Conservation (phyloP, 2,329 filamentous ascomycete genomes). For the Parafenestella ontariensis region DNA sequence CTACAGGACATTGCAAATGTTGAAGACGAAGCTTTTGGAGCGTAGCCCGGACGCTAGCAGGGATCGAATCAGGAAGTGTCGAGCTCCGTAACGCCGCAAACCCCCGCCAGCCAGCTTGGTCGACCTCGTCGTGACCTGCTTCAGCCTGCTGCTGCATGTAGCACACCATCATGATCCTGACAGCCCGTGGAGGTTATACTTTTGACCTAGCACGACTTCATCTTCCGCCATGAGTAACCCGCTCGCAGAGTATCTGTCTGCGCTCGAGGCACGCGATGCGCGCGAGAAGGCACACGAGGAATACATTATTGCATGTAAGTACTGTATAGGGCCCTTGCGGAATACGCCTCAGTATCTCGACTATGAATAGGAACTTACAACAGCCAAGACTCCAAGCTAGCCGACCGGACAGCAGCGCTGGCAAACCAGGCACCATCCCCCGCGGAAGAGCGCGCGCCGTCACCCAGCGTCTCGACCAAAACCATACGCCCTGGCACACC, state of each 20-base stretch:
- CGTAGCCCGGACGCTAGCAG: conserved; percentile 6
- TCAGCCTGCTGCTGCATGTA: conserved; percentile 23
- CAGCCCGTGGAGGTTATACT: conserved; percentile 1
- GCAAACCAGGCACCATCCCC: conserved; percentile 33
- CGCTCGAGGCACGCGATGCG: conserved; percentile 74
- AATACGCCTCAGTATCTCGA: background rate
- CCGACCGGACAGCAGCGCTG: conserved; percentile 52
- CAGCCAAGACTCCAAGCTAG: conserved; percentile 54
- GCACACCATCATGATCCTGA: conserved; percentile 31
- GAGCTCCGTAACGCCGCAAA: conserved; percentile 19
- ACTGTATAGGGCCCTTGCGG: background rate
- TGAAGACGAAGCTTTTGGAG: conserved; percentile 19
- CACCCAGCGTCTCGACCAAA: conserved; percentile 28
- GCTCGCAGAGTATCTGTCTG: conserved; percentile 80
- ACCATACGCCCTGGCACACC: conserved; percentile 27
- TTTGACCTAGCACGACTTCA: conserved; percentile 8
- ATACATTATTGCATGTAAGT: conserved; percentile 80
- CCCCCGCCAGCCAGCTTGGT: conserved; percentile 5
- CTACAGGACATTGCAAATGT: background rate
- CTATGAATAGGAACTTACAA: conserved; percentile 7
- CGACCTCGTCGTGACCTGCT: background rate
- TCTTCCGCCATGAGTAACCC: conserved; percentile 68
- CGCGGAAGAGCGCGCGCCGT: conserved; percentile 23
- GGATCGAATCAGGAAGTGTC: conserved; percentile 26
- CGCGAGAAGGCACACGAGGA: conserved; percentile 70